Conservation (phyloP, 805 yeast genomes). For the Kazachstania taianensis region DNA sequence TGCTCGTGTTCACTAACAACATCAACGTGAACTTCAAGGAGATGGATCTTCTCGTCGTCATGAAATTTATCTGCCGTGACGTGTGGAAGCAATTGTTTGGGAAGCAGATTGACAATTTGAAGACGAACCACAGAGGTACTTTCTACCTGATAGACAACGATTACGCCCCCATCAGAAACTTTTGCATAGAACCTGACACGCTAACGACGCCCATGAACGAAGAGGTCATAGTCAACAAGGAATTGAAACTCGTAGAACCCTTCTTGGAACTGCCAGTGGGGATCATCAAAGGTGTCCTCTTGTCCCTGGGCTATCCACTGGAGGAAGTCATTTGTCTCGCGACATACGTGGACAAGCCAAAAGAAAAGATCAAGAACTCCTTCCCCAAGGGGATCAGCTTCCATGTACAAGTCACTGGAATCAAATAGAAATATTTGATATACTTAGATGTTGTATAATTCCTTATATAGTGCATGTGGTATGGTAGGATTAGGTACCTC, state of each 20-base stretch:
- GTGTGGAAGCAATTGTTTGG: conserved; percentile 75
- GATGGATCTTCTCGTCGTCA: conserved; percentile 65
- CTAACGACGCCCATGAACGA: conserved; percentile 2
- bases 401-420: conserved; percentile 21
- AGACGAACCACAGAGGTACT: conserved; percentile 75
- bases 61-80: conserved; percentile 89
- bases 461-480: too few species aligned
- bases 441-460: too few species aligned
- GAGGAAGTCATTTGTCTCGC: conserved; percentile 22
- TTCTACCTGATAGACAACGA: conserved; percentile 28
- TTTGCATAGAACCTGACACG: conserved; percentile 12
- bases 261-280: conserved; percentile 28
- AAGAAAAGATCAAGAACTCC: conserved; percentile 9
- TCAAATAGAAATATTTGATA: background rate
- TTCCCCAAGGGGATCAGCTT: conserved; percentile 25
- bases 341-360: conserved; percentile 21
- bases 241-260: conserved; percentile 22
- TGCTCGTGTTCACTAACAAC: conserved; percentile 38
- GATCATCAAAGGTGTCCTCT: conserved; percentile 25
- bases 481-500: too few species aligned
- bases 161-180: conserved; percentile 21
- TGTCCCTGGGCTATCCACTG: conserved; percentile 21
- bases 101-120: conserved; percentile 83
- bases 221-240: conserved; percentile 13
- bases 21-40: conserved; percentile 36